Evolutionary conservation across 2,329 filamentous ascomycete species (phyloP), one percentile per base, ranked within the genome.

Genomic region (Acrocalymma vagum): DNA sequence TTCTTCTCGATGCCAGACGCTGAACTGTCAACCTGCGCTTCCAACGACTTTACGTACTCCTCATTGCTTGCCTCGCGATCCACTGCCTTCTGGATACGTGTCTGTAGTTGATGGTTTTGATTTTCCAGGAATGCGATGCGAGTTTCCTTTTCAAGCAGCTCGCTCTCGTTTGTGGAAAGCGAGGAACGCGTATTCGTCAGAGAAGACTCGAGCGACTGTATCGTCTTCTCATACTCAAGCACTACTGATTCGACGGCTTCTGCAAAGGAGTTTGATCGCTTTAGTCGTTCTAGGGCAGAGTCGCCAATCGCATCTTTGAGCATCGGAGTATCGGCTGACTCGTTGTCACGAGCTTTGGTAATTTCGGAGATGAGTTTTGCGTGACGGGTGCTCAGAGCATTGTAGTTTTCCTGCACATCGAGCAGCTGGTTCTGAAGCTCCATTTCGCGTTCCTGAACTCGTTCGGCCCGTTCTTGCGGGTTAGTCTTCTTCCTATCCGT

Each of bases 151-250:
- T 99, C 95, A 3, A 97, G 78, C 16, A 99, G 78, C 42, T 77
- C 87, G 38, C 91, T 94, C 69, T 99, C 95, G 0, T 88, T 92
- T 51, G 77, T 86, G 9, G 94, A 87, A 18, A 99, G 78, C 0
- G 89, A 90, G 22, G 88, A 80, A 42, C 94, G 83, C 1, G 94
- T 97, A 61, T 85, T 94, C 1, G 92, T 92, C 10, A 99, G 81
- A 2, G 92, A 96, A 34, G 91, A 85, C 70, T 99, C 94, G 11
- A 99, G 80, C 37, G 84, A 87, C 67, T 97, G 92, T 33, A 99
- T 99, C 0, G 95, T 99, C 78, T 95, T 97, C 69, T 99, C 95
- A 65, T 99, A 99, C 71, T 99, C 94, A 32, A 97, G 76, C 3
- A 99, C 90, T 15, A 99, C 90, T 63, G 95, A 89, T 62, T 99